Evolutionary conservation across 2,329 filamentous ascomycete species (phyloP).

Genomic region (Purpureocillium takamizusanense): DNA sequence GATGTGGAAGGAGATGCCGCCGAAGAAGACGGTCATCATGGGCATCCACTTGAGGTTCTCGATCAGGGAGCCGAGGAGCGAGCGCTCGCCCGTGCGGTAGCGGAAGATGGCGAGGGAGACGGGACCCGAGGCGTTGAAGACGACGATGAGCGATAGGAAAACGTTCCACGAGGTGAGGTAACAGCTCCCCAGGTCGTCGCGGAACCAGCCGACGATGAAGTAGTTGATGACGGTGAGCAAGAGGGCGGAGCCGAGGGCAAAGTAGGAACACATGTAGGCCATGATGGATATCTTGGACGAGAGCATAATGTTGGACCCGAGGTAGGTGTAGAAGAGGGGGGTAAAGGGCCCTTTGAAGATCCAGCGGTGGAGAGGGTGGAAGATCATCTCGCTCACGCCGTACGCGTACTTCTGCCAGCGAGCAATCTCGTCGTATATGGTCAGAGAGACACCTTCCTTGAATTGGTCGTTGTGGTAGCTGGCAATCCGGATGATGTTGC

Average conservation of each 20-base stretch:
- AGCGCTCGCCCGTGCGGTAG: slow-evolving; percentile 48
- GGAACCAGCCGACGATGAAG: slow-evolving; percentile 62
- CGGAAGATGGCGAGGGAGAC: slow-evolving; percentile 52
- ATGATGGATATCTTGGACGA: slow-evolving; percentile 64
- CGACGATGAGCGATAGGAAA: slow-evolving; percentile 52
- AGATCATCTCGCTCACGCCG: slow-evolving; percentile 62
- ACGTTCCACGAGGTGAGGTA: slow-evolving; percentile 60
- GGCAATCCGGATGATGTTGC: slow-evolving; percentile 60
- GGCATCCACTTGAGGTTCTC: slow-evolving; percentile 54
- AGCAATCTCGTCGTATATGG: slow-evolving; percentile 62
- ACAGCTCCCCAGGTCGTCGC: slow-evolving; percentile 56
- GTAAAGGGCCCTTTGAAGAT: slow-evolving; percentile 54
- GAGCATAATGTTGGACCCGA: slow-evolving; percentile 51
- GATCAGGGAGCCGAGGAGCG: slow-evolving; percentile 29
- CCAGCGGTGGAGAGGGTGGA: slow-evolving; percentile 59
- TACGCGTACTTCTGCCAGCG: slow-evolving; percentile 70
- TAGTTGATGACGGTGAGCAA: slow-evolving; percentile 62
- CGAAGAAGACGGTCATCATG: slow-evolving; percentile 37
- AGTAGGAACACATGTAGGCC: slow-evolving; percentile 64
- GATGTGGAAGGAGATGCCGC: slow-evolving; percentile 33
- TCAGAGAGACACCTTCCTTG: slow-evolving; percentile 65
- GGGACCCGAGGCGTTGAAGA: slow-evolving; percentile 56
- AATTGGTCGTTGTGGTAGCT: slow-evolving; percentile 62
- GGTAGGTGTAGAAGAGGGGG: slow-evolving; percentile 50
- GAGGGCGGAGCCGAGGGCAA: slow-evolving; percentile 60